phyloP scores from a whole-genome alignment of 768 basidiomycete species.

The Auriscalpium orientale region DNA sequence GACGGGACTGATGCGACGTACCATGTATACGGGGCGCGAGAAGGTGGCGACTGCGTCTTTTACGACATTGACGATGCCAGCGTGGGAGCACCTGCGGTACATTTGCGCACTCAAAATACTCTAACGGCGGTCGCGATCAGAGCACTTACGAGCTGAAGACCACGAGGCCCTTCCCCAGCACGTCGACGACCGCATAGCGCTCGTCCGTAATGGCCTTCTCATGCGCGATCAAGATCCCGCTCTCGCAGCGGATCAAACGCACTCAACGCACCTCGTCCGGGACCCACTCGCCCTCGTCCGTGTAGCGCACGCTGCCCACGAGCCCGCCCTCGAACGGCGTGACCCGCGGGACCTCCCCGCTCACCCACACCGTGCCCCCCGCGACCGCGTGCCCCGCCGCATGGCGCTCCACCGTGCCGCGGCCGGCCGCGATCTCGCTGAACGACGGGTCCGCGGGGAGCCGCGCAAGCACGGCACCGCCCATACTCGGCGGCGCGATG shows the following conservation, averaged over 20 bases:
- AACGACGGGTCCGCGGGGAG: slow-evolving; percentile 69
- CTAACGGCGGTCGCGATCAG: neutral
- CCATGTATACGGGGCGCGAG: slow-evolving; percentile 71
- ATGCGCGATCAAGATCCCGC: neutral
- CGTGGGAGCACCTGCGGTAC: slow-evolving; percentile 53
- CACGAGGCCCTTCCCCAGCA: slow-evolving; percentile 73
- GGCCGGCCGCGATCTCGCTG: slow-evolving; percentile 46
- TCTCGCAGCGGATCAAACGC: neutral
- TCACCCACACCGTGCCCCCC: slow-evolving; percentile 60
- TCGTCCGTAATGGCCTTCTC: slow-evolving; percentile 74
- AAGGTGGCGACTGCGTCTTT: slow-evolving; percentile 59
- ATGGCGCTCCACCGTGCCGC: slow-evolving; percentile 51
- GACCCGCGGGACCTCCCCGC: slow-evolving; percentile 71
- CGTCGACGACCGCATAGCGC: slow-evolving; percentile 69
- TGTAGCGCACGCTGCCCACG: slow-evolving; percentile 60
- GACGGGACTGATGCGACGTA: slow-evolving; percentile 17
- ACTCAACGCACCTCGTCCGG: slow-evolving; percentile 41
- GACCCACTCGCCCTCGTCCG: slow-evolving; percentile 37
- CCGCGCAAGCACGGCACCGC: slow-evolving; percentile 46
- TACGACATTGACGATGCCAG: slow-evolving; percentile 80
- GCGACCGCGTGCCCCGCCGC: slow-evolving; percentile 59
- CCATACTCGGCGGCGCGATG: slow-evolving; percentile 53
- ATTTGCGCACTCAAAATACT: neutral
- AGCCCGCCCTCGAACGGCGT: slow-evolving; percentile 65
- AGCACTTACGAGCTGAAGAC: slow-evolving; percentile 73